phyloP scores from a whole-genome alignment of 1,139 yeast species.

The Nakaseomyces uthaithaninus region DNA sequence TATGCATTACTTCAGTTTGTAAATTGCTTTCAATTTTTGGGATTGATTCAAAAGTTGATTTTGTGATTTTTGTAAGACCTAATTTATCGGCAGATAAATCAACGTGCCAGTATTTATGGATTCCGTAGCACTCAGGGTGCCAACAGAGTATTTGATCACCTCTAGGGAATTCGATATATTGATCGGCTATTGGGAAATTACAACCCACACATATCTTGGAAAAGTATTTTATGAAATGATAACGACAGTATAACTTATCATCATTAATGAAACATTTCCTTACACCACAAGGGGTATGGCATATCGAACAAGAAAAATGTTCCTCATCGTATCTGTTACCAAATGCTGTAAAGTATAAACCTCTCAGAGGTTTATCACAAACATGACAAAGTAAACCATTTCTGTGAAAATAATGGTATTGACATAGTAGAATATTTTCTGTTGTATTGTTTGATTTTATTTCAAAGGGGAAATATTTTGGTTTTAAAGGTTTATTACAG shows the following conservation, averaged over 20 bases:
- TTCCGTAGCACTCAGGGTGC: slow-evolving; percentile 99
- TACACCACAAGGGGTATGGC: slow-evolving; percentile 80
- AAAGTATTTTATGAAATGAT: slow-evolving; percentile 74
- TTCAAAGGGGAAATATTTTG: slow-evolving; percentile 42
- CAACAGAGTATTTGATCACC: slow-evolving; percentile 95
- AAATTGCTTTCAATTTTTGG: slow-evolving; percentile 11
- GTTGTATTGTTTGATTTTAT: slow-evolving; percentile 31
- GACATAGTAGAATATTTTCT: slow-evolving; percentile 71
- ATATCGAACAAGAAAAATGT: slow-evolving; percentile 87
- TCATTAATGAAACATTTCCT: slow-evolving; percentile 92
- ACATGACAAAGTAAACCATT: slow-evolving; percentile 74
- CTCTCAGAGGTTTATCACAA: slow-evolving; percentile 80
- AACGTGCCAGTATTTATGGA: slow-evolving; percentile 94
- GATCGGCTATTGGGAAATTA: slow-evolving; percentile 81
- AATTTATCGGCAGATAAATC: slow-evolving; percentile 58
- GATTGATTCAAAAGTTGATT: slow-evolving; percentile 24
- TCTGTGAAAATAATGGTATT: slow-evolving; percentile 82
- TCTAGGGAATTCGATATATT: slow-evolving; percentile 83
- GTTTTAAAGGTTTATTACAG: slow-evolving; percentile 64
- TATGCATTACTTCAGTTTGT: slow-evolving; percentile 43
- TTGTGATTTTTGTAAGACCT: slow-evolving; percentile 42
- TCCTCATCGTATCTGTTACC: slow-evolving; percentile 91
- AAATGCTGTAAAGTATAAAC: slow-evolving; percentile 89
- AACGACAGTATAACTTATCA: slow-evolving; percentile 78
- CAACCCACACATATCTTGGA: slow-evolving; percentile 95